These are phyloP conservation scores for Moricandia arvensis DNA, from an alignment of 345 rosid genomes.

Conservation along the genomic window DNA sequence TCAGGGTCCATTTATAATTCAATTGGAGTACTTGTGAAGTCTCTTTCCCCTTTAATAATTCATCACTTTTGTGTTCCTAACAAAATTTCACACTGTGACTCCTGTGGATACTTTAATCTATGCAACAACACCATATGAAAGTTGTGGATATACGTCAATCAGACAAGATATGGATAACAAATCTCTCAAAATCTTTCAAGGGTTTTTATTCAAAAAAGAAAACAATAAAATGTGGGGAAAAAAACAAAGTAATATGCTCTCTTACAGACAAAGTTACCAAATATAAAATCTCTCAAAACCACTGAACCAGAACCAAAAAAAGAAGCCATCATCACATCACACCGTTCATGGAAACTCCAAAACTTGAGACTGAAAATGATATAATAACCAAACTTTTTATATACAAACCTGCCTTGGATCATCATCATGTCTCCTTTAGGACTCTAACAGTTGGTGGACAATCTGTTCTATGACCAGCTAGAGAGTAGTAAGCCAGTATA, in stretches of 20 bases:
- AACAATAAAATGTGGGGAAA: neutral
- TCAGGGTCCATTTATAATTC: neutral
- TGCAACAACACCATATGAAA: neutral
- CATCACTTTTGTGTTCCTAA: neutral
- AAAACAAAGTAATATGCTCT: neutral
- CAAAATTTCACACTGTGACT: neutral
- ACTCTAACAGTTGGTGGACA: conserved; percentile 62
- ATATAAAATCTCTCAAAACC: conserved; percentile 29
- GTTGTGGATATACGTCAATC: neutral
- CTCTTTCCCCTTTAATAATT: neutral
- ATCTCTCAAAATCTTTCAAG: conserved; percentile 15
- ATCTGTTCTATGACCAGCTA: conserved; percentile 88
- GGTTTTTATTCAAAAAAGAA: conserved; percentile 8
- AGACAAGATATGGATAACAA: neutral
- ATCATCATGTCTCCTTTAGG: conserved; percentile 27
- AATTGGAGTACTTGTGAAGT: neutral
- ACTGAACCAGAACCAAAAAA: neutral
- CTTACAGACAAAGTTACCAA: conserved; percentile 30
- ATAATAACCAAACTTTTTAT: conserved; percentile 24
- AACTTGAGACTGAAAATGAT: conserved; percentile 13
- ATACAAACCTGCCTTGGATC: conserved; percentile 31
- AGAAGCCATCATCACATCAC: neutral
- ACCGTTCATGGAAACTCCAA: conserved; percentile 17
- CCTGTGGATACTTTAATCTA: neutral
- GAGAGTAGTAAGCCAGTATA: conserved; percentile 87